Evolutionary conservation across 805 yeast genomes (phyloP).

Genomic region (Clavispora asparagi): DNA sequence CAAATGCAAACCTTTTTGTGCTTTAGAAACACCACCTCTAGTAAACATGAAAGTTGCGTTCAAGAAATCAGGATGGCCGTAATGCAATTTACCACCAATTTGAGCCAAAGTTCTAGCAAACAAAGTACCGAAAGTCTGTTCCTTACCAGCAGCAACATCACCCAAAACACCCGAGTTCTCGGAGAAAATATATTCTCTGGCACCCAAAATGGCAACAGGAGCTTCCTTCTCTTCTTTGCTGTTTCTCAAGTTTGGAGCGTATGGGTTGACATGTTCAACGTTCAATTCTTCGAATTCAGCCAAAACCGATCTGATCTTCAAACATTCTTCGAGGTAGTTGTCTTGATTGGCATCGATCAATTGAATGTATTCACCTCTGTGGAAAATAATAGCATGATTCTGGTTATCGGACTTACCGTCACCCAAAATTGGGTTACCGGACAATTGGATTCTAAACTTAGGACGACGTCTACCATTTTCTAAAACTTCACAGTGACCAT

Average conservation of each 20-base stretch:
- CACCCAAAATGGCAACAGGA: constrained; percentile 81
- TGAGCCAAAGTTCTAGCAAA: constrained; percentile 79
- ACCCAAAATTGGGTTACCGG: constrained; percentile 80
- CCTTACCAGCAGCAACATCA: constrained; percentile 85
- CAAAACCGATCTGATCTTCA: constrained; percentile 68
- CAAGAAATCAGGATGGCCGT: constrained; percentile 83
- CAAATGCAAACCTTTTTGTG: constrained; percentile 76
- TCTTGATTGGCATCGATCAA: constrained; percentile 83
- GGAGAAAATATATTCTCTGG: constrained; percentile 78
- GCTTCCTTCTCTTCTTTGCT: constrained; percentile 38
- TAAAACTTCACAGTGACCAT: constrained; percentile 59
- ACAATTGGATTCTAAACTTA: constrained; percentile 57
- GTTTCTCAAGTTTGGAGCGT: constrained; percentile 65
- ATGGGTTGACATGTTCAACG: constrained; percentile 69
- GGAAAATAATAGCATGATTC: constrained; percentile 67
- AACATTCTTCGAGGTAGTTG: constrained; percentile 75
- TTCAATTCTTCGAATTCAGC: constrained; percentile 67
- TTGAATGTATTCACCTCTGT: constrained; percentile 78
- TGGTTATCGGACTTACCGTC: constrained; percentile 86
- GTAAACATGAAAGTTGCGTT: constrained; percentile 75
- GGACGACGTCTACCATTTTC: constrained; percentile 50
- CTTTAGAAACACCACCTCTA: constrained; percentile 83
- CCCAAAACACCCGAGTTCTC: constrained; percentile 80
- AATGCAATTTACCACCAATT: constrained; percentile 78
- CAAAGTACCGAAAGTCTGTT: constrained; percentile 81